Percentiles rank a stretch among this genome's conserved stretches.
phyloP scores from a whole-genome alignment of 108 stramenopile species.

The Epipyxis sp. region DNA sequence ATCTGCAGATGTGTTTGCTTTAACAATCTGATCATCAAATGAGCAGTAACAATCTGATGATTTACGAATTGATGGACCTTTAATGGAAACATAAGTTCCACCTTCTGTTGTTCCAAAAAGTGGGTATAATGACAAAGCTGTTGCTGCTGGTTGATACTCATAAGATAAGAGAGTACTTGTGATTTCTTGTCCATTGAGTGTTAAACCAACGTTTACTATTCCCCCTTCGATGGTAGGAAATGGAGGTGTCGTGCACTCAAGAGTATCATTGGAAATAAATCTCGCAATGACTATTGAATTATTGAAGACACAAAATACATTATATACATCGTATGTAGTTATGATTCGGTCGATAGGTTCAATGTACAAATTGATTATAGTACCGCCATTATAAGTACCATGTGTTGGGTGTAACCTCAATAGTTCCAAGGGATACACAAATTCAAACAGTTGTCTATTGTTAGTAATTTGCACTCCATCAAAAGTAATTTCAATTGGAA shows the following conservation, averaged over 20 bases:
- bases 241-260: slow-evolving; percentile 30
- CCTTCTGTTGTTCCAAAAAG: not conserved
- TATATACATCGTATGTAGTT: not conserved
- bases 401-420: not conserved
- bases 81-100: not conserved
- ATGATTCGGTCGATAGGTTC: not conserved
- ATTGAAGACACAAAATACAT: slow-evolving; percentile 6
- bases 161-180: not conserved
- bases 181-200: slow-evolving; percentile 13
- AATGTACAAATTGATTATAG: not conserved
- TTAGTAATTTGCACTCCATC: not conserved
- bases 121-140: not conserved
- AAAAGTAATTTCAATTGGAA: slow-evolving; percentile 24
- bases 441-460: not conserved
- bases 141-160: not conserved
- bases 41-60: not conserved
- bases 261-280: not conserved
- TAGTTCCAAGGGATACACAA: not conserved
- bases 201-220: not conserved
- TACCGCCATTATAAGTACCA: slow-evolving; percentile 10
- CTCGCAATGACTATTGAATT: not conserved
- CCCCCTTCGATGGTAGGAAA: not conserved
- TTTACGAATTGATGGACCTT: not conserved
- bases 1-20: not conserved
- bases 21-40: slow-evolving; percentile 8